Percentiles rank a stretch among this genome's conserved stretches.
phyloP scores from a whole-genome alignment of 2,329 filamentous ascomycete genomes.

The Mariannaea sp. region DNA sequence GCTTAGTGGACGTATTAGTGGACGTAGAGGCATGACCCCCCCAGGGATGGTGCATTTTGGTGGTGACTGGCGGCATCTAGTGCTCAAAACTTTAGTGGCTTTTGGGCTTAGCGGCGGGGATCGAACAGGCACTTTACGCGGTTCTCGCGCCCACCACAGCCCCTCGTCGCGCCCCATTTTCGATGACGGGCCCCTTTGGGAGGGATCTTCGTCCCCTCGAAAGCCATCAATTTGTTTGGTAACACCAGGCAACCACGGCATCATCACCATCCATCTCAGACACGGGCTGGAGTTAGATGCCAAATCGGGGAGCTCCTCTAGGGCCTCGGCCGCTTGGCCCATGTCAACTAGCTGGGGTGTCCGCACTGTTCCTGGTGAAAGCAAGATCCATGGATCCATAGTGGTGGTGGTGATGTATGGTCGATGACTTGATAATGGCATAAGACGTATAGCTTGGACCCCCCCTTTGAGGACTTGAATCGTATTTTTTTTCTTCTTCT shows the following conservation, averaged over 20 bases:
- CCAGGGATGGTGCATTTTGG: conserved; percentile 6
- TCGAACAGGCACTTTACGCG: conserved; percentile 37
- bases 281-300: conserved; percentile 13
- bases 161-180: conserved; percentile 38
- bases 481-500: conserved; percentile 3
- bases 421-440: conserved; percentile 9
- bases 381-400: conserved; percentile 8
- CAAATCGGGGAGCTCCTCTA: conserved; percentile 2
- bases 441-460: conserved; percentile 17
- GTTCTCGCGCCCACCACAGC: conserved; percentile 32
- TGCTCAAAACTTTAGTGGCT: conserved; percentile 28
- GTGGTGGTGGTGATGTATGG: conserved; percentile 7
- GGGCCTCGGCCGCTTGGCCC: not conserved
- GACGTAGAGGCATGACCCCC: too few species aligned
- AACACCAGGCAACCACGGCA: conserved; percentile 42
- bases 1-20: conserved; percentile 12
- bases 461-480: conserved; percentile 14
- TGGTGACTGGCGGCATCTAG: conserved; percentile 10
- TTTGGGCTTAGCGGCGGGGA: conserved; percentile 30
- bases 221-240: conserved; percentile 29
- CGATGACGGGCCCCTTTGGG: conserved; percentile 22
- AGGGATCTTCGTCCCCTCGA: conserved; percentile 25
- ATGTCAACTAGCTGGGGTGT: not conserved
- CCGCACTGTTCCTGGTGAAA: conserved; percentile 14
- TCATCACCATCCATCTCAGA: conserved; percentile 34